Base-by-base conservation (phyloP, 208 protist species). In the Angomonas ambiguus region DNA sequence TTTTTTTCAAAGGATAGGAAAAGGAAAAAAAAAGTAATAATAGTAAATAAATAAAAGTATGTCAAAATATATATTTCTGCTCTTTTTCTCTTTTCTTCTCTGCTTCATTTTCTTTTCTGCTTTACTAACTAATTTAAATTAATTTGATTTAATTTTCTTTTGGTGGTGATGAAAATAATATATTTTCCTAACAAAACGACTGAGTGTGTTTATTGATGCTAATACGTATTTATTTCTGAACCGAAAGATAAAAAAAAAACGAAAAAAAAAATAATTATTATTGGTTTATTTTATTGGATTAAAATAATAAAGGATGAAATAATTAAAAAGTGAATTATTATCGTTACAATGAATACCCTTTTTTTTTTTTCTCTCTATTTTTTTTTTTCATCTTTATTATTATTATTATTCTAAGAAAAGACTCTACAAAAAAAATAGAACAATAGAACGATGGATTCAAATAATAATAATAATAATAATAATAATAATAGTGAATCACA, bases 111-210 rank as follows among this genome's bases (percentile, higher is more conserved):
- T 28, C 1, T 72, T 45, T 45, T 45, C 38, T 45, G 8, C 16
- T 16, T 45, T 45, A n/a, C 8, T n/a, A 45, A 45, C 8, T 45
- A 45, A 2, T 22, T 2, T 10, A 24, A 58, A 10, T 18, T 18
- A 8, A 24, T 69, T 51, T 53, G 11, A 1, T 45, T 45, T 16
- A 45, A 45, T n/a, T n/a, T 65, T 35, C 27, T 67, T 48, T 48
- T 67, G 59, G 22, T 49, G 48, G 8, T 8, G 16, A 45, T 45
- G 16, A 45, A 8, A 45, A 18, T 65, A 0, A 42, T 20, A 42
- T 16, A 38, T 38, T 62, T 34, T 33, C 16, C 33, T 62, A 38
- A 35, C 33, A 38, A 38, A 62, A 38, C 33, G 10, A 62, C 33
- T 62, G 25, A 20, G 41, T 24, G 25, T 33, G 27, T 10, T 33